These are phyloP conservation scores for Suillus paluster DNA, from an alignment of 768 basidiomycete genomes.

Conservation along the genomic window DNA sequence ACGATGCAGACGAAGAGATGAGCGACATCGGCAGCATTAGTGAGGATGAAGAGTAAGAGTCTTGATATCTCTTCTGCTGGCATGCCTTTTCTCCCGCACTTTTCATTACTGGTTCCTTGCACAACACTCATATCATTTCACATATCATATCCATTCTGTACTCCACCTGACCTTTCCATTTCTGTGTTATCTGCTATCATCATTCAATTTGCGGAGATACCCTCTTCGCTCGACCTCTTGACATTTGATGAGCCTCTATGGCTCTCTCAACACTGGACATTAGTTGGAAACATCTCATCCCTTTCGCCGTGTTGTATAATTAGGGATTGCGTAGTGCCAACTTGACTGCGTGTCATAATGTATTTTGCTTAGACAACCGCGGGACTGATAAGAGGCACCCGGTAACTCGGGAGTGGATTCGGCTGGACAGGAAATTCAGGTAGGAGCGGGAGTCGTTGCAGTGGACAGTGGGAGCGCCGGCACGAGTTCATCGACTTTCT, in stretches of 20 bases:
- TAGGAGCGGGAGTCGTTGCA: conserved; percentile 31
- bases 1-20: conserved; percentile 84
- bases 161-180: conserved; percentile 12
- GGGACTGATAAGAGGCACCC: conserved; percentile 2
- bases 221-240: conserved; percentile 18
- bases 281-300: conserved; percentile 24
- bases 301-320: conserved; percentile 33
- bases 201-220: conserved; percentile 31
- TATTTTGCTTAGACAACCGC: conserved; percentile 16
- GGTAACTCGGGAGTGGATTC: conserved; percentile 11
- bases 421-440: conserved; percentile 14
- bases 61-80: conserved; percentile 26
- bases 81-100: conserved; percentile 10
- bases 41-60: conserved; percentile 56
- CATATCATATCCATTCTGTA: conserved; percentile 16
- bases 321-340: conserved; percentile 28
- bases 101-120: neutral
- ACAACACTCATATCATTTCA: conserved; percentile 7
- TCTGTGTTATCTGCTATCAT: conserved; percentile 20
- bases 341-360: conserved; percentile 14
- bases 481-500: conserved; percentile 73
- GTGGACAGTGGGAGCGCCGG: conserved; percentile 43
- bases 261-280: conserved; percentile 20
- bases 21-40: conserved; percentile 86
- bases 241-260: conserved; percentile 4